Percentiles rank a stretch among this genome's conserved stretches.
Conservation (phyloP, 148 eudicot genomes). For the Pharnaceum exiguum region DNA sequence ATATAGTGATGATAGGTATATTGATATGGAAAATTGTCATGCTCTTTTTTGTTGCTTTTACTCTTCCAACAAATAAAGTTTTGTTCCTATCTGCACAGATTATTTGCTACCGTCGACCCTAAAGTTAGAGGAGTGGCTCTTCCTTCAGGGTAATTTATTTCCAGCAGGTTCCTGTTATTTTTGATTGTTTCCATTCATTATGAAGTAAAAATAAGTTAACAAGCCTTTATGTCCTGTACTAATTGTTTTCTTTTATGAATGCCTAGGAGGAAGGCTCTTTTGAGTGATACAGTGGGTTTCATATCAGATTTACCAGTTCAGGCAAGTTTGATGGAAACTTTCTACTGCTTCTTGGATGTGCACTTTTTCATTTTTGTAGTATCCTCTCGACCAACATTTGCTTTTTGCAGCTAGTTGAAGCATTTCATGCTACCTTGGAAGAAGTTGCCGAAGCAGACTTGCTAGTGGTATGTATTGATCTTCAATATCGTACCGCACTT, state of each 20-base stretch:
- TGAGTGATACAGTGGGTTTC: slow-evolving; percentile 96
- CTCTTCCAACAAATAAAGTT: neutral
- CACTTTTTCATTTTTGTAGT: neutral
- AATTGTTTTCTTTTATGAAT: slow-evolving; percentile 11
- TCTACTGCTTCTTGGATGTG: neutral
- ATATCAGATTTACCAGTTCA: slow-evolving; percentile 95
- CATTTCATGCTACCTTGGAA: slow-evolving; percentile 97
- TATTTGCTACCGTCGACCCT: slow-evolving; percentile 97
- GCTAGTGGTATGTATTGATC: slow-evolving; percentile 60
- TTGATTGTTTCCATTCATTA: neutral
- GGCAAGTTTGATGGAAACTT: slow-evolving; percentile 33
- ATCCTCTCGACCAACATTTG: neutral
- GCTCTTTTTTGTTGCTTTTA: neutral
- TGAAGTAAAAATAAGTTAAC: neutral
- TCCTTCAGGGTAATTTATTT: slow-evolving; percentile 76
- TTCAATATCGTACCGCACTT: neutral
- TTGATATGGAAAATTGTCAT: neutral
- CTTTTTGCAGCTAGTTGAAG: slow-evolving; percentile 68
- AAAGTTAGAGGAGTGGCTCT: slow-evolving; percentile 73
- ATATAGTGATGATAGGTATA: slow-evolving; percentile 73
- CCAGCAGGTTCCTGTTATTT: neutral
- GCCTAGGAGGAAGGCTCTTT: slow-evolving; percentile 78
- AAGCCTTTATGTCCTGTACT: neutral
- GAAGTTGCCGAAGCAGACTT: slow-evolving; percentile 97
- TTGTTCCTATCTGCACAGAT: slow-evolving; percentile 36